Conservation (phyloP, 169 alveolate genomes). For the Cryptosporidium meleagridis region DNA sequence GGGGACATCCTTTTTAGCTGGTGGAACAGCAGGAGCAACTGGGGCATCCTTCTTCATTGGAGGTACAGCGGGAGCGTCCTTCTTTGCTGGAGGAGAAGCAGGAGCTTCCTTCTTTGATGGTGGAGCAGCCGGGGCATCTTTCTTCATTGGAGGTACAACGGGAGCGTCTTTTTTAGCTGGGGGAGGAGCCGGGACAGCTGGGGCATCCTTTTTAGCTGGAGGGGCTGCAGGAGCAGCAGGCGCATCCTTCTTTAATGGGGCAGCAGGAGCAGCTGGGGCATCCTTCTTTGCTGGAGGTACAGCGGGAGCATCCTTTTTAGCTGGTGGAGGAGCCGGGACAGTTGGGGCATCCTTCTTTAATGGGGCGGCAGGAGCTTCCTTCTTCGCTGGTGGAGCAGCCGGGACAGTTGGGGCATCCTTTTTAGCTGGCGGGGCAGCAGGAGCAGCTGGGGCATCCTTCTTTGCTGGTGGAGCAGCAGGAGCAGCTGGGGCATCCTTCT, state of each 20-base stretch:
- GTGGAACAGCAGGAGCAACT: neutral
- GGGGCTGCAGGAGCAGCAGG: neutral
- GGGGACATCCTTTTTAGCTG: neutral
- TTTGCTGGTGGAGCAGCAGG: neutral
- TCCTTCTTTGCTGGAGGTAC: neutral
- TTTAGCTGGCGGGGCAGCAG: constrained; percentile 1
- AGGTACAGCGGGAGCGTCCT: constrained; percentile 7
- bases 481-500: neutral
- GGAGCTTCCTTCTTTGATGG: constrained; percentile 3
- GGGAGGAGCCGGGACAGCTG: constrained; percentile 5
- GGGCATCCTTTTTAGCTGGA: constrained; percentile 10
- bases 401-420: constrained; percentile 12
- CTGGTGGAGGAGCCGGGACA: neutral
- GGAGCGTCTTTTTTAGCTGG: neutral
- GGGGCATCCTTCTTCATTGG: constrained; percentile 4
- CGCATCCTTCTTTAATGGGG: neutral
- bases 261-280: constrained; percentile 15
- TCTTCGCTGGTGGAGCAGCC: neutral
- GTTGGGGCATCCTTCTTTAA: neutral
- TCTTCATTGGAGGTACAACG: no score
- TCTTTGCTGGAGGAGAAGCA: neutral
- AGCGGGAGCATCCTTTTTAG: neutral
- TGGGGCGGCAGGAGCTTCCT: constrained; percentile 9
- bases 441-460: constrained; percentile 11
- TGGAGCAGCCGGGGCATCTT: no score